Conservation (phyloP, 2,329 filamentous ascomycete genomes). For the Sporothrix schenckii region DNA sequence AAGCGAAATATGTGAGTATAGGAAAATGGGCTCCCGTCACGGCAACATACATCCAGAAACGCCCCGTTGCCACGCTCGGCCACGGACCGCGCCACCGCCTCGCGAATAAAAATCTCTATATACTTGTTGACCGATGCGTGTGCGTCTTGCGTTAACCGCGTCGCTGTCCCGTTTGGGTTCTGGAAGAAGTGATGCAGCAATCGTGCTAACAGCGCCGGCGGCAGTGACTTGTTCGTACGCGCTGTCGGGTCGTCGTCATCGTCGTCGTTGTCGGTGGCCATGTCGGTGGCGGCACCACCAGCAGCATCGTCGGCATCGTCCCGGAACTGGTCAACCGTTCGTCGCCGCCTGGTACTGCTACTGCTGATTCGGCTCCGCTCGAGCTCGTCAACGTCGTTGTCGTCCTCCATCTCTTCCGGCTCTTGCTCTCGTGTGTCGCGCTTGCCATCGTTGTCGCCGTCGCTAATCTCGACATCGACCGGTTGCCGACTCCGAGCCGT, state of each 20-base stretch:
- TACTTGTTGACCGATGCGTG: conserved; percentile 79
- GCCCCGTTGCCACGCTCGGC: conserved; percentile 66
- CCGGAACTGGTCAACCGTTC: conserved; percentile 26
- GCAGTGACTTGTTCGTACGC: conserved; percentile 57
- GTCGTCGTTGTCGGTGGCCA: conserved; percentile 37
- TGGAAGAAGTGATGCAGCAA: conserved; percentile 81
- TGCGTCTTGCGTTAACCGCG: conserved; percentile 75
- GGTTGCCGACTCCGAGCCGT: background rate
- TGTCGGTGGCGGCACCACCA: background rate
- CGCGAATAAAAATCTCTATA: conserved; percentile 86
- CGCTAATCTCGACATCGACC: conserved; percentile 11
- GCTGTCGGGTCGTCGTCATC: conserved; percentile 39
- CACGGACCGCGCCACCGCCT: conserved; percentile 79
- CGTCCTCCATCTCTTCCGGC: background rate
- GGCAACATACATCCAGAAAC: conserved; percentile 69
- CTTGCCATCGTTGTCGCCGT: conserved; percentile 22
- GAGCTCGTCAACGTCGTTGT: conserved; percentile 16
- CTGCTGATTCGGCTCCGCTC: conserved; percentile 24
- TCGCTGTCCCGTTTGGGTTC: conserved; percentile 56
- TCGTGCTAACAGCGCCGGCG: conserved; percentile 71
- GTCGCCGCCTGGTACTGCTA: background rate
- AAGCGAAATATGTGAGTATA: background rate
- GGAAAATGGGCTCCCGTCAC: background rate
- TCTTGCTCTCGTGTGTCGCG: conserved; percentile 5
- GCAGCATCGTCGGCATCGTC: conserved; percentile 36